Evolutionary conservation across 2,329 filamentous ascomycete species (phyloP), one percentile per base, ranked within the genome.

Genomic region (Shiraia sp.): DNA sequence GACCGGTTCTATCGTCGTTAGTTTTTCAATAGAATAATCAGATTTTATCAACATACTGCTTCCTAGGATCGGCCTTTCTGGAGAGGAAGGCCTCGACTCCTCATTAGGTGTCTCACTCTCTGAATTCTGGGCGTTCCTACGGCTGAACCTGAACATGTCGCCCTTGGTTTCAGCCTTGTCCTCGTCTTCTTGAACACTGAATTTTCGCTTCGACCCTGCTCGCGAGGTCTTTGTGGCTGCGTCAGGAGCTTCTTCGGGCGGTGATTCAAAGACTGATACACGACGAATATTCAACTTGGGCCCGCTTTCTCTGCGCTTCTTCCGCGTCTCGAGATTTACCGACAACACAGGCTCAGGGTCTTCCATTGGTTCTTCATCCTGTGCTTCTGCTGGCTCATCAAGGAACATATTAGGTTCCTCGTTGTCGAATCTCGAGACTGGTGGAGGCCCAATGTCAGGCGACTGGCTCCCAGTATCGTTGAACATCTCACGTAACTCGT

Each of bases 401-500:
- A 65, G 51, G 48, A 74, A 76, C 26, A 71, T 70, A 47, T 76
- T 73, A 2, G 74, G 70, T 27, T 77, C 75, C 30, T 73, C 70
- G 19, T 69, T 71, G 17, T 78, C 75, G 44, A 80, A 79, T 42
- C 75, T 75, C 6, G 75, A 76, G 8, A 79, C 65, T 1, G 79
- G 78, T 19, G 78, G 78, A 1, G 78, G 75, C 7, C 85, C 86
- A 31, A 90, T 76, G 42, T 89, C 85, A 5, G 86, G 85, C 2
- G 86, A 88, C 28, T 85, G 80, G 31, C 75, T 75, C 24, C 71
- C 71, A 4, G 72, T 68, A 25, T 84, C 72, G 80, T 73, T n/a
- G 76, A 84, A 25, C 3, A 73, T 62, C 3, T 66, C 60, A 16
- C 61, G 68, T 27, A 87, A 82, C 55, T 88, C 80, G 6, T 83